Evolutionary conservation across 305 asterid genomes (phyloP).

Genomic region (Fraxinus greggii): DNA sequence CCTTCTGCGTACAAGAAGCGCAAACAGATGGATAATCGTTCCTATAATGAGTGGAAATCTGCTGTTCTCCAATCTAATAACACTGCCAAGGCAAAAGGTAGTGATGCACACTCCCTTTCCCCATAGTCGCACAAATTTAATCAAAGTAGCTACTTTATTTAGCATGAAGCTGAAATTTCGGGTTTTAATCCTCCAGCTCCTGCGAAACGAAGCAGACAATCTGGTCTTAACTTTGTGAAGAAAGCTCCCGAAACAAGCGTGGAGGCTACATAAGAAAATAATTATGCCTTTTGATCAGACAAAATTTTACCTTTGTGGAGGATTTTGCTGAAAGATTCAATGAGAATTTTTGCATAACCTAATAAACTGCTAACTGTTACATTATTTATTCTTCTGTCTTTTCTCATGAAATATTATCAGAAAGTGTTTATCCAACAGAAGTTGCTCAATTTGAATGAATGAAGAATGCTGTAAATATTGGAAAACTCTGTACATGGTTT

Average conservation of each 20-base stretch:
- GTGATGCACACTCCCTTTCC: background rate
- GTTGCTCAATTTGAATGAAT: background rate
- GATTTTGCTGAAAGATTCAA: background rate
- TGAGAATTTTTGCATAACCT: background rate
- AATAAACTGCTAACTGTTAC: background rate
- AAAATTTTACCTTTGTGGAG: background rate
- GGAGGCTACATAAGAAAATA: slow-evolving; percentile 38
- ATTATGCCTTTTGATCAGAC: background rate
- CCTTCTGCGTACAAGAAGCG: slow-evolving; percentile 73
- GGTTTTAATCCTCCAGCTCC: slow-evolving; percentile 39
- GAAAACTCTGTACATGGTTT: background rate
- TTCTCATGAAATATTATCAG: background rate
- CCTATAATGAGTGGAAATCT: slow-evolving; percentile 72
- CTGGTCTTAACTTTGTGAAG: slow-evolving; percentile 57
- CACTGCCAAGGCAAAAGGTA: slow-evolving; percentile 52
- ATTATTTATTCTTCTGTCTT: background rate
- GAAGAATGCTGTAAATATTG: background rate
- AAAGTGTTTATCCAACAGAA: background rate
- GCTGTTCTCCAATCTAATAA: slow-evolving; percentile 61
- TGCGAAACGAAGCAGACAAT: slow-evolving; percentile 53
- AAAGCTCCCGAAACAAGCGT: slow-evolving; percentile 50
- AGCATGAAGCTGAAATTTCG: slow-evolving; percentile 5
- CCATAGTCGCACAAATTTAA: background rate
- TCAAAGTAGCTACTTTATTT: background rate
- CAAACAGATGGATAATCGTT: slow-evolving; percentile 49